These are phyloP conservation scores for Lumnitzera littorea DNA, from an alignment of 345 rosid genomes.

Conservation along the genomic window DNA sequence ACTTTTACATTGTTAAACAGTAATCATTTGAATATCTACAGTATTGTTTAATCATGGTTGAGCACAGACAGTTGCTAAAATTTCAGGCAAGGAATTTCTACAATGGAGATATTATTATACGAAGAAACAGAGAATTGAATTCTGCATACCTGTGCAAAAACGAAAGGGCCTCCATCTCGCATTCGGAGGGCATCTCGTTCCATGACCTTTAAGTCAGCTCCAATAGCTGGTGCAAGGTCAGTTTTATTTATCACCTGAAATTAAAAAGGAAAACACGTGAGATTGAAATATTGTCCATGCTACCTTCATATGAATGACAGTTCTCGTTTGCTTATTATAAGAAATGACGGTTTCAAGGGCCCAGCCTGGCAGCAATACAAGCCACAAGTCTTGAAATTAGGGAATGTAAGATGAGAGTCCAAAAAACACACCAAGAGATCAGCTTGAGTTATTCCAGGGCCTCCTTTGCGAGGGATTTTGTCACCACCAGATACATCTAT, in stretches of 20 bases:
- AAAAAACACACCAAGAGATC: conserved; percentile 63
- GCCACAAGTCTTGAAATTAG: not conserved
- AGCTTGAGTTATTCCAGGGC: conserved; percentile 98
- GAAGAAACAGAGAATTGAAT: not conserved
- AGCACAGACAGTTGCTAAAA: not conserved
- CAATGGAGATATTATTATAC: not conserved
- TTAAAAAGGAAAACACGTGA: not conserved
- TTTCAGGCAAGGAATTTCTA: not conserved
- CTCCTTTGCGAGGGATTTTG: conserved; percentile 93
- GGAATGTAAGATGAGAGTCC: not conserved
- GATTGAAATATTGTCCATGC: not conserved
- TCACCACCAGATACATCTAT: conserved; percentile 95
- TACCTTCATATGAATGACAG: not conserved
- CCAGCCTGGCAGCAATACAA: too few relatives aligned
- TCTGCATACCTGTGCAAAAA: conserved; percentile 73
- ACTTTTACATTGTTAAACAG: too few relatives aligned
- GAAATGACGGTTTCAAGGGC: too few relatives aligned
- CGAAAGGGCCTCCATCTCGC: conserved; percentile 97
- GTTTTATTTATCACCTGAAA: conserved; percentile 89
- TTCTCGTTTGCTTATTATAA: too few relatives aligned
- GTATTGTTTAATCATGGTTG: too few relatives aligned
- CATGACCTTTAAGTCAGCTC: conserved; percentile 83
- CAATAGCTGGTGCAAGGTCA: conserved; percentile 84
- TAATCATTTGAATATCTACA: too few relatives aligned
- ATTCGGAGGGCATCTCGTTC: conserved; percentile 82